Base-by-base conservation (phyloP, 2,329 filamentous ascomycete genomes). In the Colletotrichum magnum region DNA sequence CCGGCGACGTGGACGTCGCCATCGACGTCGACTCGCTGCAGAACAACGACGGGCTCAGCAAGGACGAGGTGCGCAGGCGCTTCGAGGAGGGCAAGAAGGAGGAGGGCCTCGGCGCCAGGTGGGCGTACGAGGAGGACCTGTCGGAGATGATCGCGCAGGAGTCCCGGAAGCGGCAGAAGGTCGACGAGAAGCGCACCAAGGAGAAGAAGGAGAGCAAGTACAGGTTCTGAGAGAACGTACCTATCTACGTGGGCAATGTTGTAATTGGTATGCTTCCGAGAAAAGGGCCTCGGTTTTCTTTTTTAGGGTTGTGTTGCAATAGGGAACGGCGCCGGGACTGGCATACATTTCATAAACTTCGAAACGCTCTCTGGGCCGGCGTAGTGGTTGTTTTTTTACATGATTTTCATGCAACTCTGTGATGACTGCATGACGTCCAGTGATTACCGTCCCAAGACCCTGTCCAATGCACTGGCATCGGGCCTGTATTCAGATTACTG, bases 121-220 rank as follows among this genome's bases (percentile, higher is more conserved):
- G 92, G 89, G 88, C 90, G 67, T 86, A 87, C 80, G 93, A 97
- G 78, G 95, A 98, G 74, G 95, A 98, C 77, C 82, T 99, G 65
- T 95, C 92, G 75, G 93, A 97, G 76, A 97, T 99, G 93, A 98
- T 99, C 83, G 94, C 94, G 13, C 92, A 94, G 76, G 96, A 98
- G 83, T 94, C 91, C 77, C 88, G 94, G 73, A 98, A 98, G 87
- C 89, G 94, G 78, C 88, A 95, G 78, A 97, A 95, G 87, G 89
- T 93, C 73, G 95, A 97, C 74, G 91, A 94, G 79, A 94, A 97
- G 80, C 90, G 90, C 78, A 87, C 87, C 75, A 87, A 89, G 72
- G 91, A 92, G 84, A 88, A 83, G 80, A 69, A 86, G 78, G 86
- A 87, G 74, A 78, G 79, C 72, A 87, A 87, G 77, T 86, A 87